Percentiles rank a stretch among this genome's conserved stretches.
phyloP scores from a whole-genome alignment of 2,329 filamentous ascomycete species.

The Seiridium cupressi region DNA sequence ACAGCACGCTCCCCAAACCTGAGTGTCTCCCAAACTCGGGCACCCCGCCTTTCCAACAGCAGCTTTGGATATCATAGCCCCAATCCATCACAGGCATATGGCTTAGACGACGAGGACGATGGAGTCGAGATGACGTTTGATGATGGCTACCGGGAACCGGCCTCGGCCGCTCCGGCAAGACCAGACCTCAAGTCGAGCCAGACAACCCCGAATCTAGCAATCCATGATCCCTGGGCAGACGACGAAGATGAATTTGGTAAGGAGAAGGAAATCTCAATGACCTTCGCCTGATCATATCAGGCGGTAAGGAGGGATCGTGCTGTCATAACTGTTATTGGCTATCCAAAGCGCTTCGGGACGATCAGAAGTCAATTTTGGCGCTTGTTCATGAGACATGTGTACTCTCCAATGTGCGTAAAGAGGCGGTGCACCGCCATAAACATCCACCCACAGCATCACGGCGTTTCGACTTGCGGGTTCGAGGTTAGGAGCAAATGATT shows the following conservation, averaged over 20 bases:
- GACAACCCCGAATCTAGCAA: constrained; percentile 48
- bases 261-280: constrained; percentile 77
- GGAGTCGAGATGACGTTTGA: constrained; percentile 73
- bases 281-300: constrained; percentile 59
- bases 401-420: neutral
- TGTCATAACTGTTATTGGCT: too few relatives aligned
- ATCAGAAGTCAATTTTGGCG: too few relatives aligned
- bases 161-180: constrained; percentile 26
- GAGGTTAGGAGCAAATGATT: neutral
- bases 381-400: too few relatives aligned
- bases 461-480: neutral
- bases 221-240: constrained; percentile 67
- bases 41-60: constrained; percentile 24
- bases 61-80: constrained; percentile 12
- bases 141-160: constrained; percentile 48
- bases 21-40: constrained; percentile 20
- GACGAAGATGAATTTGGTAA: constrained; percentile 63
- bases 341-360: too few relatives aligned
- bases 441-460: neutral
- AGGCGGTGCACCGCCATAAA: neutral
- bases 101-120: constrained; percentile 34
- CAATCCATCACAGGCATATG: constrained; percentile 7
- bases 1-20: constrained; percentile 19
- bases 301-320: too few relatives aligned
- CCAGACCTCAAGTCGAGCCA: constrained; percentile 43